These are phyloP conservation scores for Colletotrichum caudatum DNA, from an alignment of 2,329 filamentous ascomycete species.

Conservation along the genomic window DNA sequence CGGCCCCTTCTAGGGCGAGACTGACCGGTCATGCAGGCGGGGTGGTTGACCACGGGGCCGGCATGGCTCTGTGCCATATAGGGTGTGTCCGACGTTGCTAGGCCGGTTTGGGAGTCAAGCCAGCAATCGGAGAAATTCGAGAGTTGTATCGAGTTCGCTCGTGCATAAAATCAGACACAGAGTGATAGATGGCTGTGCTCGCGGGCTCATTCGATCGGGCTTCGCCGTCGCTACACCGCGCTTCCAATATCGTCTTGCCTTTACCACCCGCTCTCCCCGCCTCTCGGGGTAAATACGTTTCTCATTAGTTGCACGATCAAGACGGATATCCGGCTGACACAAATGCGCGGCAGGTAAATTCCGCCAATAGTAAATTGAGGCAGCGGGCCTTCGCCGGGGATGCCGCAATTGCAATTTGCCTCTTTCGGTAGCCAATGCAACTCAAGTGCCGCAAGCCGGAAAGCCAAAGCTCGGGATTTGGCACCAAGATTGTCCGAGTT, in stretches of 20 bases:
- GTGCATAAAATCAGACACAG: slow-evolving; percentile 4
- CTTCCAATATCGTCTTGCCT: neutral
- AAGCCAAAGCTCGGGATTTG: neutral
- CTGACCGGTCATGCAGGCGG: neutral
- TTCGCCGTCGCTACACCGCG: neutral
- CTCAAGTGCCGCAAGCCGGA: slow-evolving; percentile 16
- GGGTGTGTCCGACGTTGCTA: slow-evolving; percentile 7
- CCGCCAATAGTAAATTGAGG: slow-evolving; percentile 26
- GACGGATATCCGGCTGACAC: neutral
- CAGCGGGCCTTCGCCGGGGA: slow-evolving; percentile 8
- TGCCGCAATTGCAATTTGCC: slow-evolving; percentile 11
- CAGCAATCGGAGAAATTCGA: slow-evolving; percentile 20
- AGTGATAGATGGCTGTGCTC: slow-evolving; percentile 4
- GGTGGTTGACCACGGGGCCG: slow-evolving; percentile 7
- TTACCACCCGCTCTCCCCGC: neutral
- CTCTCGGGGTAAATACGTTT: slow-evolving; percentile 4
- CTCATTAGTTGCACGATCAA: neutral
- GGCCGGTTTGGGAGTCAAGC: slow-evolving; percentile 6
- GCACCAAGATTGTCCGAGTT: neutral
- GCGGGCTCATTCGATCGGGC: neutral
- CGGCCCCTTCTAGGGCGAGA: slow-evolving; percentile 28
- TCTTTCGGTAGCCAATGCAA: slow-evolving; percentile 11
- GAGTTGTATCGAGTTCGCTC: slow-evolving; percentile 6
- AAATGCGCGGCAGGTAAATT: slow-evolving; percentile 21
- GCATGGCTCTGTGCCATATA: slow-evolving; percentile 24